Evolutionary conservation across 805 yeast genomes (phyloP), one percentile per base, ranked within the genome.

Genomic region (Candida ponderosae): DNA sequence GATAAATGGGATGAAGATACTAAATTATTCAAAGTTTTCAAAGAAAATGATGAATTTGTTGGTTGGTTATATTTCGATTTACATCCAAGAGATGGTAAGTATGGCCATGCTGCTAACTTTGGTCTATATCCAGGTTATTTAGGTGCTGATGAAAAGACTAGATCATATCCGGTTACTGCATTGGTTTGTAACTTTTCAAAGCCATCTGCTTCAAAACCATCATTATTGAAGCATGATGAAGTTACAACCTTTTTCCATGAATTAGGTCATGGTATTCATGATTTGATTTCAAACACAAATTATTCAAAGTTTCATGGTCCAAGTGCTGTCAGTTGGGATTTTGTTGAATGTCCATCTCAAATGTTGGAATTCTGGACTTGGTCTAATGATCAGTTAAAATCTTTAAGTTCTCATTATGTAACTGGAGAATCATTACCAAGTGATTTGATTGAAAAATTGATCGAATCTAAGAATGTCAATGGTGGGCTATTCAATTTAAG

Each of bases 311-410:
- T 84, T 60, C 81, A 76, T 52, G 95, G 95, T 18, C 65, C 68
- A 17, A 79, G 89, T 23, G 66, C 73, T 29, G 90, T 83, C 32
- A 76, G 82, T 29, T 70, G 93, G 72, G 95, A 86, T 61, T 86
- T 86, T 61, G 95, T 86, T 35, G 95, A 86, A 60, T 85, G 90
- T 40, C 96, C 95, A 20, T 85, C 95, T 1, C 95, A 86, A 63
- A 75, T 86, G 79, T 66, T 86, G 48, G 95, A 86, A 59, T 82
- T 76, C 57, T 86, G 93, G 86, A 81, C 89, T 29, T 86, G 95
- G 95, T 72, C 79, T 37, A 68, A 68, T 37, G 62, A 68, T 29
- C 79, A 77, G 57, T 64, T 86, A 45, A 70, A 65, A 47, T 52
- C 55, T 9, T 60, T 86, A 37, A 79, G 90, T 0, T 65, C 72